Base-by-base conservation (phyloP, 2,329 filamentous ascomycete genomes). In the Neodidymelliopsis sp. region DNA sequence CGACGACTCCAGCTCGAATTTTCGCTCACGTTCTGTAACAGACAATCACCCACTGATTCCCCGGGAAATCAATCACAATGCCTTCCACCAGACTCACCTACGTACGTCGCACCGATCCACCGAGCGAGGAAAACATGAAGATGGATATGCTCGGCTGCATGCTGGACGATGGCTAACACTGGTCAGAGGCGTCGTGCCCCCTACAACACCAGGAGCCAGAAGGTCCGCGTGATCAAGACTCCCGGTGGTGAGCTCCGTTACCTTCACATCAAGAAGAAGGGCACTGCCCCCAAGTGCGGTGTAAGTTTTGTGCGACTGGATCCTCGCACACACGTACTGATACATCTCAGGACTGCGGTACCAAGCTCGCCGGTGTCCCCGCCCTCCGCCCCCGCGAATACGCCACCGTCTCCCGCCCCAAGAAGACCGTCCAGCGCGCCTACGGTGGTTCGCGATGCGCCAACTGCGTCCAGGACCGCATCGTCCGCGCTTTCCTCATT, bases 221-320 rank as follows among this genome's bases (percentile, higher is more conserved):
- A 91, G 81, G 93, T 94, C 78, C 89, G 94, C 77, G 65, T 73
- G 56, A 64, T 71, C 65, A 71, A 67, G 86, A 99, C 94, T 67
- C 94, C 95, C 68, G 95, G 94, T 79, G 94, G 94, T 78, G 86
- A 93, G 78, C 87, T 96, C 74, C 88, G 94, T 78, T 88, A 96
- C 77, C 89, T 97, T 72, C 93, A 99, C 88, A 92, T 97, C 84
- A 97, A 97, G 90, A 99, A 99, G 91, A 90, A 88, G 79, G 94
- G 92, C 71, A 96, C 91, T 77, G 89, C 92, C 63, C 94, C 94
- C 76, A 99, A 99, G 86, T 99, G 94, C 60, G 71, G 71, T 72
- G 71, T 71, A 71, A 67, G 69, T 70, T 45, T 33, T 30, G 27
- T 18, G 31, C 18, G 6, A 40, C 19, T 5, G 36, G 19, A 24